Percentiles rank a stretch among this genome's conserved stretches.
phyloP scores from a whole-genome alignment of 768 basidiomycete genomes.

The Kondoa malvinella region DNA sequence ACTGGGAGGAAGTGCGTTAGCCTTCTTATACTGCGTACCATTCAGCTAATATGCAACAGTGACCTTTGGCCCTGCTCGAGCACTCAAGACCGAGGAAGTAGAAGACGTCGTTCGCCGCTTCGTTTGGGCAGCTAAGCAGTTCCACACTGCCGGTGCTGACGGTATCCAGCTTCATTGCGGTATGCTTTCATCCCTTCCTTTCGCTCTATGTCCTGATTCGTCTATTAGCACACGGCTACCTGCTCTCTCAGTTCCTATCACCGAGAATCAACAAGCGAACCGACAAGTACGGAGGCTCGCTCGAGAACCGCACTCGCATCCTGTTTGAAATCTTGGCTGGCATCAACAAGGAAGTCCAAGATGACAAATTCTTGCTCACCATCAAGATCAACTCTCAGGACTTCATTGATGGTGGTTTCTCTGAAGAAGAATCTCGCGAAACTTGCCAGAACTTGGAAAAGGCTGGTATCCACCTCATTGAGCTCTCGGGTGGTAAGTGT shows the following conservation, averaged over 20 bases:
- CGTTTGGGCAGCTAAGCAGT: slow-evolving; percentile 49
- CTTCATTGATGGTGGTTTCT: slow-evolving; percentile 29
- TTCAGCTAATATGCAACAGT: slow-evolving; percentile 29
- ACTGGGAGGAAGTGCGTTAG: slow-evolving; percentile 17
- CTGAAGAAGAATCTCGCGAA: slow-evolving; percentile 30
- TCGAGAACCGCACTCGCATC: slow-evolving; percentile 33
- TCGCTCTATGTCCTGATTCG: too few species aligned
- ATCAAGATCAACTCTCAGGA: slow-evolving; percentile 26
- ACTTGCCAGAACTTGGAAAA: slow-evolving; percentile 32
- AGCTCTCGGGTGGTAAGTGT: slow-evolving; percentile 34
- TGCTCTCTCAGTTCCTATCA: slow-evolving; percentile 31
- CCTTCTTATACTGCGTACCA: neutral
- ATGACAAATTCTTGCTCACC: slow-evolving; percentile 22
- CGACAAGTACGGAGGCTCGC: slow-evolving; percentile 31
- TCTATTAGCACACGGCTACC: slow-evolving; percentile 25
- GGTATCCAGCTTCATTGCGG: slow-evolving; percentile 63
- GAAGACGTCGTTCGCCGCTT: slow-evolving; percentile 47
- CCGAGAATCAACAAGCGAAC: slow-evolving; percentile 32
- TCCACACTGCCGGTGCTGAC: slow-evolving; percentile 57
- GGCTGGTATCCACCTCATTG: slow-evolving; percentile 34
- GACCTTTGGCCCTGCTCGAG: slow-evolving; percentile 36
- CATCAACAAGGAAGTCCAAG: slow-evolving; percentile 18
- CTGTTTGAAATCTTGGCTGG: slow-evolving; percentile 31
- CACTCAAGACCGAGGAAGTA: slow-evolving; percentile 40
- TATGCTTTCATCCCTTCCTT: slow-evolving; percentile 28